These are phyloP conservation scores for Kodamaea alishanica DNA, from an alignment of 1,139 yeast species.

Conservation along the genomic window DNA sequence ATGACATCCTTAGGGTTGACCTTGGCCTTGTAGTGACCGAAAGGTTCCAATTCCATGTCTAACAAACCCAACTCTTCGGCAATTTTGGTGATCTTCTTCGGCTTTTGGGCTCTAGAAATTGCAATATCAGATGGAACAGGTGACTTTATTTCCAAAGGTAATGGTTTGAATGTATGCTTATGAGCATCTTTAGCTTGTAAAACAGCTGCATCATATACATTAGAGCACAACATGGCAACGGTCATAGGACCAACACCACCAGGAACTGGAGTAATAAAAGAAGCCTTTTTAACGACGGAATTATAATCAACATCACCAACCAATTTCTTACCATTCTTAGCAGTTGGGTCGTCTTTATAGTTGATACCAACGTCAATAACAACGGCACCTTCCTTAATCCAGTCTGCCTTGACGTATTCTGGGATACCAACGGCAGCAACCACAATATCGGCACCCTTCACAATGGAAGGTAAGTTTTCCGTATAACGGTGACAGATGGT, in stretches of 20 bases:
- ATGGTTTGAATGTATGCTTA: slow-evolving; percentile 43
- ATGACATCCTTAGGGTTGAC: slow-evolving; percentile 54
- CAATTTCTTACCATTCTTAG: slow-evolving; percentile 61
- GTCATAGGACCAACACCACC: slow-evolving; percentile 94
- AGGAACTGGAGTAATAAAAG: slow-evolving; percentile 75
- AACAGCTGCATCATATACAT: slow-evolving; percentile 64
- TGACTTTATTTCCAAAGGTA: slow-evolving; percentile 44
- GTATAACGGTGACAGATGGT: slow-evolving; percentile 68
- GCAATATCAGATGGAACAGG: slow-evolving; percentile 80
- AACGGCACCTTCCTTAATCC: slow-evolving; percentile 66
- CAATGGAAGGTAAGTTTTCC: slow-evolving; percentile 44
- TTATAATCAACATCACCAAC: slow-evolving; percentile 78
- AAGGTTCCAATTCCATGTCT: slow-evolving; percentile 63
- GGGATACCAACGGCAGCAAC: slow-evolving; percentile 78
- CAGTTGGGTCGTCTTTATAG: slow-evolving; percentile 59
- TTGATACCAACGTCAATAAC: slow-evolving; percentile 81
- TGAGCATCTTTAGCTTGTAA: slow-evolving; percentile 48
- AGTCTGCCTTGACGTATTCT: slow-evolving; percentile 64
- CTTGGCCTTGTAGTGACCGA: slow-evolving; percentile 73
- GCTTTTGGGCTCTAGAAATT: slow-evolving; percentile 68
- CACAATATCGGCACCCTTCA: slow-evolving; percentile 65
- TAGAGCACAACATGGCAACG: slow-evolving; percentile 74
- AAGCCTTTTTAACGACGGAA: slow-evolving; percentile 52
- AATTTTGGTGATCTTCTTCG: slow-evolving; percentile 59
- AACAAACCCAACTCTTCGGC: slow-evolving; percentile 64